Percentiles rank a stretch among this genome's conserved stretches.
Conservation (phyloP, 2,329 filamentous ascomycete genomes). For the Celoporthe dispersa region DNA sequence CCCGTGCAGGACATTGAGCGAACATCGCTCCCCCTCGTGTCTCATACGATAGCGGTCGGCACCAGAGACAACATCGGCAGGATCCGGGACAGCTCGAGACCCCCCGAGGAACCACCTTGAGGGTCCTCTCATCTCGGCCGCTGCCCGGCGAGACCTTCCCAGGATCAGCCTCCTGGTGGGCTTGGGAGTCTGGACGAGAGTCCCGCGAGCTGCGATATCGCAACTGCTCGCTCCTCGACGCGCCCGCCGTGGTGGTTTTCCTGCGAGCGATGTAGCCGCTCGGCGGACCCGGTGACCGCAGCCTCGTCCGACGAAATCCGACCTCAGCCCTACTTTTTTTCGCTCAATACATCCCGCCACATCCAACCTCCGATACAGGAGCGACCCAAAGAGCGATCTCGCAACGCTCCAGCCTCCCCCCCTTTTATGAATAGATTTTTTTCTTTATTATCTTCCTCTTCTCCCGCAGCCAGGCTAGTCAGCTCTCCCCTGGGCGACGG, state of each 20-base stretch:
- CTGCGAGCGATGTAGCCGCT: conserved; percentile 2
- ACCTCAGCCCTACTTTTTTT: conserved; percentile 1
- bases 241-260: not conserved
- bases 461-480: not conserved
- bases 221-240: not conserved
- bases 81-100: not conserved
- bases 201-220: conserved; percentile 24
- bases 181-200: not conserved
- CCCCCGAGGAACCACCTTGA: not conserved
- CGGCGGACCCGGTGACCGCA: conserved; percentile 18
- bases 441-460: too few species aligned
- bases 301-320: conserved; percentile 24
- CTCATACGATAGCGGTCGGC: not conserved
- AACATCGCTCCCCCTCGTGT: not conserved
- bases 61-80: conserved; percentile 1
- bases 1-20: not conserved
- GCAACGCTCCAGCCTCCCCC: not conserved
- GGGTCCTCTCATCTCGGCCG: conserved; percentile 12
- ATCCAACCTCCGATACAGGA: conserved; percentile 26
- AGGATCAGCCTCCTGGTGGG: not conserved
- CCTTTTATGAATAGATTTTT: not conserved
- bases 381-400: conserved; percentile 9
- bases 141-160: conserved; percentile 2
- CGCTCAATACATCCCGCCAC: conserved; percentile 9
- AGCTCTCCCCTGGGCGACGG: not conserved